Percentiles rank a stretch among this genome's conserved stretches.
These are phyloP conservation scores for Penicillium canariense DNA, from an alignment of 495 filamentous ascomycete genomes.

Conservation along the genomic window DNA sequence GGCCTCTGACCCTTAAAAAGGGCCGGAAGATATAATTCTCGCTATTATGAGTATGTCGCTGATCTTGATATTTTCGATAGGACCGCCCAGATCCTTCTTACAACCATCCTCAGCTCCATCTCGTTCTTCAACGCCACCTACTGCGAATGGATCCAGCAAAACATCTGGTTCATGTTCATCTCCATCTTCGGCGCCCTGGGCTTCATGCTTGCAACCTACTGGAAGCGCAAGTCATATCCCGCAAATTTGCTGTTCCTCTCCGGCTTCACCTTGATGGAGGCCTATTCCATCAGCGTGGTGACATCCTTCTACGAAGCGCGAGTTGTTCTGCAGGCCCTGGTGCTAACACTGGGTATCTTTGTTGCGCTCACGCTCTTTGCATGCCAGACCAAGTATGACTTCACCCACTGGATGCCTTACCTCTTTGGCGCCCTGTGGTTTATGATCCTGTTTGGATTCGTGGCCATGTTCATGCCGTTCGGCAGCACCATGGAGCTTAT, in stretches of 20 bases:
- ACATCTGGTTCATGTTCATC: conserved; percentile 80
- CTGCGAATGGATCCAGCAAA: conserved; percentile 80
- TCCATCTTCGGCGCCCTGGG: conserved; percentile 77
- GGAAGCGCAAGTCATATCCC: conserved; percentile 97
- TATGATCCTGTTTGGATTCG: conserved; percentile 87
- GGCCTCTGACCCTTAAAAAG: not conserved
- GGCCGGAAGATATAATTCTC: not conserved
- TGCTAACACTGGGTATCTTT: conserved; percentile 92
- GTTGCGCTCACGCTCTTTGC: conserved; percentile 90
- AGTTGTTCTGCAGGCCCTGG: conserved; percentile 85
- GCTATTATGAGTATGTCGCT: not conserved
- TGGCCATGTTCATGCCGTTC: conserved; percentile 79
- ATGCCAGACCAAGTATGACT: conserved; percentile 98
- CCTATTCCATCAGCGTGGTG: conserved; percentile 89
- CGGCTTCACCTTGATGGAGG: conserved; percentile 88
- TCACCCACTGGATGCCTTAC: conserved; percentile 94
- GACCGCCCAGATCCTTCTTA: conserved; percentile 84
- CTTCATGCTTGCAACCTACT: conserved; percentile 87
- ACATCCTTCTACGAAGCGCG: conserved; percentile 78
- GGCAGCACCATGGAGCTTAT: conserved; percentile 74
- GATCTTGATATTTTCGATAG: conserved; percentile 31
- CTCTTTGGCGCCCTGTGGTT: conserved; percentile 89
- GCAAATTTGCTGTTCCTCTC: conserved; percentile 90
- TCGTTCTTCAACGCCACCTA: conserved; percentile 80
- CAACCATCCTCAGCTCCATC: conserved; percentile 74